phyloP scores from a whole-genome alignment of 2,329 filamentous ascomycete species.

The Hansfordia pulvinata region DNA sequence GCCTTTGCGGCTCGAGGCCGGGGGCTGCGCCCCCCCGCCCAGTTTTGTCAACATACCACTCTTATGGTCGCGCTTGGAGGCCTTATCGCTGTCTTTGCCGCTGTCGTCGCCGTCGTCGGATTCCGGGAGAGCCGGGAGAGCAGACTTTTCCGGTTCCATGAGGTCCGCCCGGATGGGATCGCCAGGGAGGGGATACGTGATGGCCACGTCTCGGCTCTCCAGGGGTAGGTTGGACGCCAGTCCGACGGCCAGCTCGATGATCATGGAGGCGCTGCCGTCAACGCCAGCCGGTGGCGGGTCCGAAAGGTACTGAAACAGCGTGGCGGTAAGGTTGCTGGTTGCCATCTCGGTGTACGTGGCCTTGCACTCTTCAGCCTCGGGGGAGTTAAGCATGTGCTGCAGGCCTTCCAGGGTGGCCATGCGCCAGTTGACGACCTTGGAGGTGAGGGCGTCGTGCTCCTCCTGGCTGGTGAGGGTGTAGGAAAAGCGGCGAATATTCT shows the following conservation, averaged over 20 bases:
- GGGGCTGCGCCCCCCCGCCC: constrained; percentile 11
- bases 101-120: constrained; percentile 22
- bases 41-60: constrained; percentile 29
- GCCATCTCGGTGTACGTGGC: constrained; percentile 55
- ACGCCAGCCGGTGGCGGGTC: constrained; percentile 69
- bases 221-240: constrained; percentile 78
- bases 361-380: constrained; percentile 52
- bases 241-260: constrained; percentile 78
- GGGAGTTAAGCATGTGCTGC: constrained; percentile 51
- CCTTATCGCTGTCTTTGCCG: constrained; percentile 24
- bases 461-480: constrained; percentile 65
- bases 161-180: constrained; percentile 53
- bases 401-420: constrained; percentile 90
- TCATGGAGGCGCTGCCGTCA: constrained; percentile 82
- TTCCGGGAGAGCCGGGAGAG: constrained; percentile 44
- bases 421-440: constrained; percentile 85
- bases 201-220: constrained; percentile 80
- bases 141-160: constrained; percentile 77
- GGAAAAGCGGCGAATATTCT: constrained; percentile 69
- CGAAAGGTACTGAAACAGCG: constrained; percentile 59
- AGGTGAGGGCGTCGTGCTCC: constrained; percentile 76
- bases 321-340: constrained; percentile 53
- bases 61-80: constrained; percentile 27
- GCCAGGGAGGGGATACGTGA: constrained; percentile 75
- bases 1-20: constrained; percentile 18